Percentiles rank a stretch among this genome's conserved stretches.
These are phyloP conservation scores for Tephrocybe rancida DNA, from an alignment of 768 basidiomycete genomes.

Conservation along the genomic window DNA sequence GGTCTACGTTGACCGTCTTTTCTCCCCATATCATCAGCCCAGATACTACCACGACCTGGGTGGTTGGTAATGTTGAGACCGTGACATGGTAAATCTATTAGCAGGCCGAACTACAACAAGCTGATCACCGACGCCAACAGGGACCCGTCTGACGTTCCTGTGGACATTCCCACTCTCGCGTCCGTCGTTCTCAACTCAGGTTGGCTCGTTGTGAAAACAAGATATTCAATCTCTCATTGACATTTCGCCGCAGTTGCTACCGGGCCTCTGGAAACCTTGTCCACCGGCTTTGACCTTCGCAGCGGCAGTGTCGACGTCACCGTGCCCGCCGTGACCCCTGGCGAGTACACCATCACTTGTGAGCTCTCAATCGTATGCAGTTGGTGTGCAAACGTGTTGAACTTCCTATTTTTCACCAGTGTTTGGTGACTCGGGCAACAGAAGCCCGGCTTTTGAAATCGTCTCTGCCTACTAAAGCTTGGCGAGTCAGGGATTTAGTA, in stretches of 20 bases:
- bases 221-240: neutral
- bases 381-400: neutral
- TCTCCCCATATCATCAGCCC: conserved; percentile 30
- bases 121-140: conserved; percentile 20
- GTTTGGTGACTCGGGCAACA: conserved; percentile 51
- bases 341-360: conserved; percentile 45
- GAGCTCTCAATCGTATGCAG: conserved; percentile 22
- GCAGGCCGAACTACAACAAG: neutral
- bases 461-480: neutral
- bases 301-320: conserved; percentile 34
- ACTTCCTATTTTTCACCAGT: conserved; percentile 34
- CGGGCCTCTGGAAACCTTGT: conserved; percentile 4
- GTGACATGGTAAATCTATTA: conserved; percentile 29
- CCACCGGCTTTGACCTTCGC: conserved; percentile 34
- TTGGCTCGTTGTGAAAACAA: conserved; percentile 14
- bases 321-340: conserved; percentile 35
- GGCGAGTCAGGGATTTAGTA: no score
- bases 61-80: conserved; percentile 22
- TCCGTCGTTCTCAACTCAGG: conserved; percentile 29
- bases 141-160: conserved; percentile 41
- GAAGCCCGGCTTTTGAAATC: conserved; percentile 41
- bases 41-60: conserved; percentile 26
- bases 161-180: conserved; percentile 39
- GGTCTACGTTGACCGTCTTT: conserved; percentile 27
- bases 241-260: neutral